phyloP scores from a whole-genome alignment of 331 rosid genomes.

The Dryas integrifolia region DNA sequence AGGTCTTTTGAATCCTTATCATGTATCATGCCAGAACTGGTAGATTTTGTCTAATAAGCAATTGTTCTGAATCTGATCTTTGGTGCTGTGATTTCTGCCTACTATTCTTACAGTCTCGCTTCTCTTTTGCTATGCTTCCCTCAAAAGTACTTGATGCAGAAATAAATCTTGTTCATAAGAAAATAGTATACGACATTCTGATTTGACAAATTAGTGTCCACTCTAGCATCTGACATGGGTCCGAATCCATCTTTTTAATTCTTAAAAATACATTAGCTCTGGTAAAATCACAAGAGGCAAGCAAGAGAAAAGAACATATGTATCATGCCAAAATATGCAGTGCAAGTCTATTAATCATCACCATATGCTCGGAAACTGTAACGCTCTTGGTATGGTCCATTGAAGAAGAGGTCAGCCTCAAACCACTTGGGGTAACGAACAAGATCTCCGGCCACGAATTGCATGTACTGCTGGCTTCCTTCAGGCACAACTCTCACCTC shows the following conservation, averaged over 20 bases:
- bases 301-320: background rate
- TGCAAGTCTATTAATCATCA: conserved; percentile 41
- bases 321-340: background rate
- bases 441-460: conserved; percentile 78
- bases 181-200: background rate
- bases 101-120: background rate
- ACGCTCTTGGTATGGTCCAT: conserved; percentile 84
- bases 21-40: background rate
- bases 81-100: too few relatives aligned
- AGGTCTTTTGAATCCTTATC: background rate
- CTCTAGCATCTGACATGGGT: background rate
- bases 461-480: conserved; percentile 82
- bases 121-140: background rate
- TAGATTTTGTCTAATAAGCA: background rate
- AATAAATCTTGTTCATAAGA: background rate
- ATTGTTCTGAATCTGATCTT: background rate
- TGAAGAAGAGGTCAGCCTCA: conserved; percentile 90
- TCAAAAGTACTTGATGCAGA: background rate
- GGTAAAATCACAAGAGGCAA: background rate
- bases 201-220: background rate
- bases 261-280: background rate
- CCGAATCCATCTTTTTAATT: too few relatives aligned
- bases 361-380: conserved; percentile 83
- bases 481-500: conserved; percentile 91
- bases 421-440: conserved; percentile 93